A percentile compares a stretch with the other conserved stretches of the same genome.
Evolutionary conservation across 129 eudicot species (phyloP).

Genomic region (Flaveria linearis): DNA sequence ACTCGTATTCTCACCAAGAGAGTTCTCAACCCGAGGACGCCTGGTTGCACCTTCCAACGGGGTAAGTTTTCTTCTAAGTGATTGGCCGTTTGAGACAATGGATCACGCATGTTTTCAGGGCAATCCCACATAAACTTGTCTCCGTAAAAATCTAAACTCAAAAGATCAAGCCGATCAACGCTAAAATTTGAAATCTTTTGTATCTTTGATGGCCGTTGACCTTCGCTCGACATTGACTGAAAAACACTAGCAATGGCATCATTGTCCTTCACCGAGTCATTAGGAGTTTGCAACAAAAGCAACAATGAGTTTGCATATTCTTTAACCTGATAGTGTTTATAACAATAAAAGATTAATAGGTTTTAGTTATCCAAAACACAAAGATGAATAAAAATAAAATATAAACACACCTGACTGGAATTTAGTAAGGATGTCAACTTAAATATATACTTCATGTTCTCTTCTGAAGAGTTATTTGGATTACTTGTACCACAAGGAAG

Average conservation of each 20-base stretch:
- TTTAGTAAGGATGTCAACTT: constrained; percentile 48
- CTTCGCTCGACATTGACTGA: constrained; percentile 32
- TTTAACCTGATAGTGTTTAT: constrained; percentile 42
- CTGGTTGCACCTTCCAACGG: constrained; percentile 65
- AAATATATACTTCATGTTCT: constrained; percentile 52
- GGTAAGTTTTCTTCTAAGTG: constrained; percentile 63
- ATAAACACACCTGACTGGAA: constrained; percentile 37
- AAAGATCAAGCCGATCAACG: constrained; percentile 52
- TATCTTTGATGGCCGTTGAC: constrained; percentile 41
- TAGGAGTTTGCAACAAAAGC: constrained; percentile 52
- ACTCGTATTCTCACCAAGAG: constrained; percentile 46
- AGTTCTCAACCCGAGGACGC: constrained; percentile 53
- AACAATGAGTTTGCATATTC: constrained; percentile 53
- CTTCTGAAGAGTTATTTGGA: constrained; percentile 39
- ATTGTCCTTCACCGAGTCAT: constrained; percentile 39
- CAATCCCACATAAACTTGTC: constrained; percentile 83
- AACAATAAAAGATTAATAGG: not conserved
- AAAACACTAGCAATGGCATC: constrained; percentile 32
- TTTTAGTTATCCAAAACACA: not conserved
- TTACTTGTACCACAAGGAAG: constrained; percentile 44
- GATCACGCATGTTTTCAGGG: constrained; percentile 83
- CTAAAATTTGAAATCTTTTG: constrained; percentile 52
- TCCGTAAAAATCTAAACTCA: constrained; percentile 44
- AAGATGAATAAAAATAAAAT: not conserved
- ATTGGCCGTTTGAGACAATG: constrained; percentile 62